Evolutionary conservation across 495 filamentous ascomycete genomes (phyloP), one percentile per base, ranked within the genome.

Genomic region (Penicillium canariense): DNA sequence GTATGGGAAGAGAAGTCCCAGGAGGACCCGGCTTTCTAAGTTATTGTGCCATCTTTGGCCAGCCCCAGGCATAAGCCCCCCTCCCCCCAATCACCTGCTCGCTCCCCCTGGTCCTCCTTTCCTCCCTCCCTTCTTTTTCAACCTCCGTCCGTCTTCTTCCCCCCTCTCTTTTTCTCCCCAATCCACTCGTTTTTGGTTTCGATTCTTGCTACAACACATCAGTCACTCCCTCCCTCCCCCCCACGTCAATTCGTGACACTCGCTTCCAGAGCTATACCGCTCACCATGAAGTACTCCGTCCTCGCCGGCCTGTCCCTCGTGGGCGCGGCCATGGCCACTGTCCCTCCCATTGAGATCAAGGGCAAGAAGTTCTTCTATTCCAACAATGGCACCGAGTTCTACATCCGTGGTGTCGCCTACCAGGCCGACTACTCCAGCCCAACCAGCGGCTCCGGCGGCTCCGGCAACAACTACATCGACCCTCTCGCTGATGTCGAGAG

Each of bases 321-420:
- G 42, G 63, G 82, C 61, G 74, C 82, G 30, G 80, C 78, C 48
- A 76, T 84, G 39, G 82, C 84, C 43, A 74, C 78, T 52, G 60
- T 90, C 15, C 85, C 87, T 51, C 76, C 81, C 18, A 88, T 91
- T 60, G 70, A 86, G 60, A 81, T 84, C 73, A 87, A 70, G 61
- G 68, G 68, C 60, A 67, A 67, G 53, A 68, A 70, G 53, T 90
- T 90, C 75, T 97, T 97, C 73, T 87, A 85, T 68, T 81, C 84
- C 63, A 84, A 79, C 62, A 87, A 87, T 67, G 85, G 85, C 55
- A 86, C 83, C 17, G 86, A 98, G 75, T 98, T 98, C 80, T 87
- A 69, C 70, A 92, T 98, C 56, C 87, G 85, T 60, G 94, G 94
- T 67, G 81, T 98, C 52, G 95, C 95, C 40, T 98, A 98, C 73